Base-by-base conservation (phyloP, 2,329 filamentous ascomycete species). In the Neofusicoccum umdonicola region DNA sequence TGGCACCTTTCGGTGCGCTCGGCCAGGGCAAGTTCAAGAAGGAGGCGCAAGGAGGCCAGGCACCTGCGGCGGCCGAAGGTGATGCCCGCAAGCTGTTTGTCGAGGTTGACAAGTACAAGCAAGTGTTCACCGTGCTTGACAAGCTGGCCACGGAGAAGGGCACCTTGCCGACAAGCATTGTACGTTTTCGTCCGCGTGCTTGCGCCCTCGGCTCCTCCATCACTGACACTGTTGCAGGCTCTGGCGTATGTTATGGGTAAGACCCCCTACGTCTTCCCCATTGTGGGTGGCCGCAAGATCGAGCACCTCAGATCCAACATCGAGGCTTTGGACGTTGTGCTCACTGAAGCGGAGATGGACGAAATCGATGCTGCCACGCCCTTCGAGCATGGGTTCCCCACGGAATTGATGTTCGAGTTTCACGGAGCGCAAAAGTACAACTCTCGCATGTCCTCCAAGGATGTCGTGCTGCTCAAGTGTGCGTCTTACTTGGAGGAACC, bases 161-260 rank as follows among this genome's bases (percentile, higher is more conserved):
- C 11, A 81, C 82, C 1, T 78, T 83, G 37, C 81, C 91, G 56
- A 89, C 87, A 3, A 84, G 84, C 42, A 67, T 78, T 19, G 54
- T 47, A 8, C 45, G 54, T 37, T 39, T 7, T 31, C 27, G 27
- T 7, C 6, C 27, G 27, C 3, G 4, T 31, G 4, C 27, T 31
- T 31, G 4, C 27, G 1, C 27, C 6, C 27, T 7, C 27, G 6
- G 6, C 27, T 31, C 6, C 6, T 31, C 27, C 27, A 31, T 31
- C 27, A 31, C 27, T 31, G 13, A 45, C 6, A 3, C 5, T 9
- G 3, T n/a, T 4, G 2, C 19, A 66, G 31, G 90, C 89, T 19
- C 75, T 93, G 41, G 90, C 90, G 1, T 93, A 93, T 71, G 86
- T 92, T 4, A 82, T 90, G 80, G 82, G 85, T 69, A 92, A 92